Conservation (phyloP, 164 flowering plant genomes). For the Vitis amurensis region DNA sequence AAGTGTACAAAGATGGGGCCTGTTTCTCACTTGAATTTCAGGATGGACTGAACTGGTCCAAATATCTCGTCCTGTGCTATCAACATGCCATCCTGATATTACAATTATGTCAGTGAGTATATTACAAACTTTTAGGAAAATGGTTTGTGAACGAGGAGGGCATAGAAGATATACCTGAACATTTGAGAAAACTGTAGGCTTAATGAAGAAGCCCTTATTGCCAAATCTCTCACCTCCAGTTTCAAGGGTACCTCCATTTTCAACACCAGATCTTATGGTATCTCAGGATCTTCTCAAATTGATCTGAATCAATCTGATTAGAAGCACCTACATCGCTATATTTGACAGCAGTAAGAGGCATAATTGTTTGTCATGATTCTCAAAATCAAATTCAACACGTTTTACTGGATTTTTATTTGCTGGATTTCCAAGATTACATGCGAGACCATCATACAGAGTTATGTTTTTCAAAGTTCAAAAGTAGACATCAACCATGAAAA, state of each 20-base stretch:
- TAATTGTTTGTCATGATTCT: too few relatives aligned
- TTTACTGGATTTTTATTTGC: too few relatives aligned
- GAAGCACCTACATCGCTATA: too few relatives aligned
- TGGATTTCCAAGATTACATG: too few relatives aligned
- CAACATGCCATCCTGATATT: constrained; percentile 56
- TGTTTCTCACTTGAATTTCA: constrained; percentile 58
- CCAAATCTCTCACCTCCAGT: constrained; percentile 63
- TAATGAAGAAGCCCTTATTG: constrained; percentile 47
- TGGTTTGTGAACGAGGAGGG: background rate
- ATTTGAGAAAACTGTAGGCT: constrained; percentile 73
- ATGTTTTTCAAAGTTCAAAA: too few relatives aligned
- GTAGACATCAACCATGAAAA: too few relatives aligned
- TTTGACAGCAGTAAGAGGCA: too few relatives aligned
- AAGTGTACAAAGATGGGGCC: too few relatives aligned
- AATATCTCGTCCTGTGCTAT: constrained; percentile 73
- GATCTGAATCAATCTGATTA: constrained; percentile 49
- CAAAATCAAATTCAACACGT: too few relatives aligned
- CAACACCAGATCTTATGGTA: constrained; percentile 52
- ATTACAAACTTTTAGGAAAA: background rate
- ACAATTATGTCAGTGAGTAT: background rate
- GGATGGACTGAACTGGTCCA: constrained; percentile 69
- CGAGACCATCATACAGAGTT: too few relatives aligned
- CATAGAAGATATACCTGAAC: constrained; percentile 43
- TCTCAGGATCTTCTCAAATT: constrained; percentile 53
- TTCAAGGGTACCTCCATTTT: constrained; percentile 63